Percentiles rank a stretch among this genome's conserved stretches.
Conservation (phyloP, 192 early-diverging fungal species). For the Geranomyces michiganensis region DNA sequence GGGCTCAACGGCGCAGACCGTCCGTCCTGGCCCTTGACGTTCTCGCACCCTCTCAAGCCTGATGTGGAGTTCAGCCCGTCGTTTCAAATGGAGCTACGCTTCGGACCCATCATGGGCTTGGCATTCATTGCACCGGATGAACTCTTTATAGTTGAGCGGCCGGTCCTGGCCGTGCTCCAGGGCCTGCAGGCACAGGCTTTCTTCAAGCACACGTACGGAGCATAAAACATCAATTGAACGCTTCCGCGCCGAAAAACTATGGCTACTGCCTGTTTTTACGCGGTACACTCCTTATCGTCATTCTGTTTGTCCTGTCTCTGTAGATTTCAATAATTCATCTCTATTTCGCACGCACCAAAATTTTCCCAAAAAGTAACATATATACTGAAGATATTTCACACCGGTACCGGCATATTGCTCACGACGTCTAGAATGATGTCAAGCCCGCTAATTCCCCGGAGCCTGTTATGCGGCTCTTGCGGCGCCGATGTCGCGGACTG, state of each 20-base stretch:
- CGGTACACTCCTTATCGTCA: no score
- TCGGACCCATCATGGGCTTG: conserved; percentile 80
- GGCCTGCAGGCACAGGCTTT: conserved; percentile 74
- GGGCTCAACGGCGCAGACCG: not conserved
- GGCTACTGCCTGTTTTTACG: no score
- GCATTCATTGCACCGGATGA: conserved; percentile 72
- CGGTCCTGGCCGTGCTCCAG: conserved; percentile 76
- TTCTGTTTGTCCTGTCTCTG: no score
- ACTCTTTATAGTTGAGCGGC: conserved; percentile 87
- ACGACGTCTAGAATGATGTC: conserved; percentile 27
- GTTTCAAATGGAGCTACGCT: conserved; percentile 76
- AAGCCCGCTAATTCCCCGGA: conserved; percentile 3
- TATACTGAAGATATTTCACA: conserved; percentile 7
- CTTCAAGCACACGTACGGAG: conserved; percentile 84
- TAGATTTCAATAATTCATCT: no score
- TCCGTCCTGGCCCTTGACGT: not conserved
- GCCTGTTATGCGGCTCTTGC: not conserved
- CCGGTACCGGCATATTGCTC: conserved; percentile 17
- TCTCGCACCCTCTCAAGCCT: not conserved
- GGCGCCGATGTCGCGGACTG: conserved; percentile 12
- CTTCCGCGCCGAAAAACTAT: no score
- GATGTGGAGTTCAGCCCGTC: conserved; percentile 6
- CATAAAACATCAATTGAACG: conserved; percentile 44
- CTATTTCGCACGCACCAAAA: no score
- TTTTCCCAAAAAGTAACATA: not conserved